phyloP scores from a whole-genome alignment of 1,139 yeast species.

The Lodderomyces theae region DNA sequence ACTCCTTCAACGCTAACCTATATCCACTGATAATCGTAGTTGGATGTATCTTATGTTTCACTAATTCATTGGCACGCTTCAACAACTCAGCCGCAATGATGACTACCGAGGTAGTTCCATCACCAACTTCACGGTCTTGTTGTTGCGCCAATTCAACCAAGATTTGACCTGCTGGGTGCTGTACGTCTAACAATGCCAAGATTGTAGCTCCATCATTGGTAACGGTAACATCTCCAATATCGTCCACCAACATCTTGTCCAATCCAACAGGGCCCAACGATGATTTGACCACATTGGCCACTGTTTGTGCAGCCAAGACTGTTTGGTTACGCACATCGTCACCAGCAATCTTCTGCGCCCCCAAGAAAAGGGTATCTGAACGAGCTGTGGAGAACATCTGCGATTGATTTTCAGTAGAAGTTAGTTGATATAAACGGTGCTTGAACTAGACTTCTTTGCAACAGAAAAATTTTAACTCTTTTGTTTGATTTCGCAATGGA shows the following conservation, averaged over 20 bases:
- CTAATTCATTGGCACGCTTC: conserved; percentile 91
- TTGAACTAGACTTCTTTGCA: neutral
- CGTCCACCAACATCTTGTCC: conserved; percentile 98
- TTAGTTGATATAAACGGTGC: neutral
- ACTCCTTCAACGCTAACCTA: conserved; percentile 89
- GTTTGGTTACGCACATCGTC: conserved; percentile 96
- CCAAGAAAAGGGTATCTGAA: conserved; percentile 88
- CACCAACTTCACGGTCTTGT: conserved; percentile 98
- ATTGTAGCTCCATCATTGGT: conserved; percentile 99
- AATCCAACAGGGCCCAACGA: conserved; percentile 98
- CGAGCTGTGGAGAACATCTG: conserved; percentile 62
- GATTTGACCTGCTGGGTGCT: conserved; percentile 98
- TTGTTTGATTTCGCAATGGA: neutral
- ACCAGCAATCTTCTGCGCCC: conserved; percentile 95
- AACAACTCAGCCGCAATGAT: conserved; percentile 91
- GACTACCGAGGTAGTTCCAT: conserved; percentile 96
- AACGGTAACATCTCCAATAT: conserved; percentile 97
- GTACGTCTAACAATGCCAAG: conserved; percentile 84
- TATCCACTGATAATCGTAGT: conserved; percentile 97
- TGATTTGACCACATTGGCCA: conserved; percentile 95
- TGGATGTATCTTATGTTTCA: conserved; percentile 91
- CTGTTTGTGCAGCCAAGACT: conserved; percentile 93
- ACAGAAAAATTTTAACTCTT: conserved; percentile 6
- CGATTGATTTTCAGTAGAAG: conserved; percentile 4
- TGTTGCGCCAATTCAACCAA: conserved; percentile 97